Base-by-base conservation (phyloP, 345 rosid species). In the Reutealis trisperma region DNA sequence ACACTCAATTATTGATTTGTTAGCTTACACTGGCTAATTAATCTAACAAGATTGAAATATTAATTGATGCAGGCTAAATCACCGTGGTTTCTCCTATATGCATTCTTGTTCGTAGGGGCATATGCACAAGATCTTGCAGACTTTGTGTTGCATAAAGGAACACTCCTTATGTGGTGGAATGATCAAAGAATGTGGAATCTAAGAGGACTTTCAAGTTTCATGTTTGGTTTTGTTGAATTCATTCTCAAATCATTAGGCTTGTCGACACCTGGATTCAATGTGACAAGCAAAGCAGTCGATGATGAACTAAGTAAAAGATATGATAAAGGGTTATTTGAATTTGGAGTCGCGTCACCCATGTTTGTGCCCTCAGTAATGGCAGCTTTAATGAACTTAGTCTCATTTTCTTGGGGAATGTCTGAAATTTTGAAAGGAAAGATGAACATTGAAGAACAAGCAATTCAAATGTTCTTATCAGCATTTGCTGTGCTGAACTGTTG, bases 171-270 rank as follows among this genome's bases (percentile, higher is more conserved):
- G 68, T 92, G 98, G 98, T 91, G 93, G 92, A 91, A 86, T 68
- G 91, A 86, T 75, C 96, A 88, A 70, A 85, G 97, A 70, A 91
- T 88, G 66, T 91, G 88, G 89, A 55, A 80, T 62, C 64, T 94
- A 52, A 86, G 82, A 62, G 90, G 93, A 9, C 27, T 85, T 7
- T 68, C 96, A 19, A 70, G 90, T 73, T 76, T 5, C 77, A 19
- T 80, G 1, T 86, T 85, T 54, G 90, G 88, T 12, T 5, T 62
- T 12, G 19, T 76, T 18, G 91, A 90, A 82, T 91, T 62, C 84
- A 8, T 77, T 0, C 86, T 88, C 57, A 89, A 86, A 67, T 75
- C 76, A 60, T 55, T 90, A 6, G 91, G 91, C 45, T 51, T 92
- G 10, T 80, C 90, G 3, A 45, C 85, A 0, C 81, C 65, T 0